A percentile compares a stretch with the other conserved stretches of the same genome.
These are phyloP conservation scores for Aspergillus ellipticus DNA, from an alignment of 495 filamentous ascomycete genomes.

Conservation along the genomic window DNA sequence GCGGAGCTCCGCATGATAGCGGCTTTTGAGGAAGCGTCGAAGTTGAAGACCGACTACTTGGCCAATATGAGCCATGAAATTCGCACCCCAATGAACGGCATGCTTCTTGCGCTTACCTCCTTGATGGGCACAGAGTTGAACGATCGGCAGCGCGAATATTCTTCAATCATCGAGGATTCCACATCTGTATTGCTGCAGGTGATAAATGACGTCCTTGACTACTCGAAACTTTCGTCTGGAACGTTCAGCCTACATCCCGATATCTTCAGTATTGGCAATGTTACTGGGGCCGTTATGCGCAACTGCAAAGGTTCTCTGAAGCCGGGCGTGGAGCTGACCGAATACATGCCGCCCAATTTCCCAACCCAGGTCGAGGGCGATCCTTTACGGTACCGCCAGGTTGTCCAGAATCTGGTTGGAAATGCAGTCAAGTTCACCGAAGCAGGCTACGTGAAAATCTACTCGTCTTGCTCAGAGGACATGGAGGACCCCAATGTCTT, in stretches of 20 bases:
- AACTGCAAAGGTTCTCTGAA: slow-evolving; percentile 51
- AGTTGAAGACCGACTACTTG: slow-evolving; percentile 63
- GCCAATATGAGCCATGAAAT: slow-evolving; percentile 91
- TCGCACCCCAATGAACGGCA: slow-evolving; percentile 74
- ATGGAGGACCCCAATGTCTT: slow-evolving; percentile 38
- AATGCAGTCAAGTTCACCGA: slow-evolving; percentile 90
- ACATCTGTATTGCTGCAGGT: slow-evolving; percentile 79
- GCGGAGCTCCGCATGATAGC: slow-evolving; percentile 55
- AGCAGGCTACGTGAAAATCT: slow-evolving; percentile 59
- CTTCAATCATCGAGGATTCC: slow-evolving; percentile 75
- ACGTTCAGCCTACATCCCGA: slow-evolving; percentile 74
- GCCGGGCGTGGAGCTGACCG: slow-evolving; percentile 55
- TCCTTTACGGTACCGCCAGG: slow-evolving; percentile 72
- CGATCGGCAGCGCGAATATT: slow-evolving; percentile 67
- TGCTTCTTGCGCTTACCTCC: slow-evolving; percentile 69
- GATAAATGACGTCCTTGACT: slow-evolving; percentile 87
- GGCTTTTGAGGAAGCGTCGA: slow-evolving; percentile 62
- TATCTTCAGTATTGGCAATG: slow-evolving; percentile 60
- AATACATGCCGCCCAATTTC: slow-evolving; percentile 45
- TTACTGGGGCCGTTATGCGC: slow-evolving; percentile 52
- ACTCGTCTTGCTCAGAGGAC: slow-evolving; percentile 48
- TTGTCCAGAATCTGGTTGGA: slow-evolving; percentile 80
- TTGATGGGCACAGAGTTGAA: slow-evolving; percentile 63
- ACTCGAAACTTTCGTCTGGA: slow-evolving; percentile 83
- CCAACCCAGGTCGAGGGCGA: slow-evolving; percentile 55